These are phyloP conservation scores for Globisporangium okanoganense DNA, from an alignment of 352 stramenopile species.

Conservation along the genomic window DNA sequence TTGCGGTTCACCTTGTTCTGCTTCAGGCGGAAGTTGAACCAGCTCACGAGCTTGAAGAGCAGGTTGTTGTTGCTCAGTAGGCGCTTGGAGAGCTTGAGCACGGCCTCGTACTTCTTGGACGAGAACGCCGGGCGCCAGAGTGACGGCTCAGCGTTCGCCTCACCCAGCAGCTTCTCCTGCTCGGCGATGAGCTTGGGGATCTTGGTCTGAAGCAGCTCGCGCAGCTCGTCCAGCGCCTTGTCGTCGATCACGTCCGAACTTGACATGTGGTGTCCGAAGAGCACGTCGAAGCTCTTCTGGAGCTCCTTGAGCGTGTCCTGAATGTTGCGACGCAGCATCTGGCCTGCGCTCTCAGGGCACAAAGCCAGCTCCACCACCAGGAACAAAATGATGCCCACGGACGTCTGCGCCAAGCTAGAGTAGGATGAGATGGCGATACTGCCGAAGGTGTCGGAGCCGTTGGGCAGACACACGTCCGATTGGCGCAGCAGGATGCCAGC, in stretches of 20 bases:
- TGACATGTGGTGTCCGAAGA: slow-evolving; percentile 71
- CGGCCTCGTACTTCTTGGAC: slow-evolving; percentile 61
- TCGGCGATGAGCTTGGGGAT: slow-evolving; percentile 55
- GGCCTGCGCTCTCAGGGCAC: slow-evolving; percentile 61
- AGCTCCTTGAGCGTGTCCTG: slow-evolving; percentile 62
- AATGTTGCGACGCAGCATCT: slow-evolving; percentile 66
- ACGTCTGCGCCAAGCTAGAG: slow-evolving; percentile 73
- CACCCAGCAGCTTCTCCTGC: slow-evolving; percentile 49
- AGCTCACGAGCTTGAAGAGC: slow-evolving; percentile 72
- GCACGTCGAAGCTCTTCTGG: slow-evolving; percentile 51
- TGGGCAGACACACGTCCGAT: slow-evolving; percentile 45
- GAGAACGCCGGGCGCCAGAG: slow-evolving; percentile 74
- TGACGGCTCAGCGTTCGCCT: slow-evolving; percentile 57
- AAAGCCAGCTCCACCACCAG: slow-evolving; percentile 65
- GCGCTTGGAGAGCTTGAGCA: slow-evolving; percentile 52
- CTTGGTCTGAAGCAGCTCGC: slow-evolving; percentile 47
- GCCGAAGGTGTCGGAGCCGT: slow-evolving; percentile 30
- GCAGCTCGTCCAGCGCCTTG: slow-evolving; percentile 43
- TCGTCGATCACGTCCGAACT: slow-evolving; percentile 47
- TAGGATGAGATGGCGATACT: slow-evolving; percentile 69
- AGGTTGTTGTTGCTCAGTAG: slow-evolving; percentile 82
- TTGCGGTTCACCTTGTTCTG: slow-evolving; percentile 34
- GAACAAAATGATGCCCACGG: slow-evolving; percentile 72
- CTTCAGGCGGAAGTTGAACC: slow-evolving; percentile 66
- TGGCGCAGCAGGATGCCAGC: slow-evolving; percentile 60